Evolutionary conservation across 805 yeast species (phyloP).

Genomic region (Cyberlindnera nakhonratchasimensis): DNA sequence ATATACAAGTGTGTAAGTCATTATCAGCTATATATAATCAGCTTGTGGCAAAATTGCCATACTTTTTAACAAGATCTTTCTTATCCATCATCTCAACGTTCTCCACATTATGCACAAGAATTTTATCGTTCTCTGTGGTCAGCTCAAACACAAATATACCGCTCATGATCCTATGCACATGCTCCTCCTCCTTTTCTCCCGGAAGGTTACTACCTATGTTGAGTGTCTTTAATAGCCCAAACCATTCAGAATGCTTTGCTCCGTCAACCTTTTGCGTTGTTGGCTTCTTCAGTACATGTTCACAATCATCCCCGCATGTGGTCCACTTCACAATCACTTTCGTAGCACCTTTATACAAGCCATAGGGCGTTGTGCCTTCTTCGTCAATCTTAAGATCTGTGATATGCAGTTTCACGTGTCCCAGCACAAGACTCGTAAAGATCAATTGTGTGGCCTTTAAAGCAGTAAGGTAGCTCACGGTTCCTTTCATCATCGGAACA

Average conservation of each 20-base stretch:
- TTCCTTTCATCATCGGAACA: conserved; percentile 56
- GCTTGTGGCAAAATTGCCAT: conserved; percentile 10
- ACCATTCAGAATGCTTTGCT: conserved; percentile 3
- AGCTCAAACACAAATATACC: conserved; percentile 70
- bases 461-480: conserved; percentile 51
- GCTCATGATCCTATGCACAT: conserved; percentile 23
- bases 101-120: conserved; percentile 64
- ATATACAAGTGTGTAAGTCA: neutral
- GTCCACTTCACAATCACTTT: conserved; percentile 55
- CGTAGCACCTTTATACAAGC: conserved; percentile 32
- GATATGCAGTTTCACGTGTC: conserved; percentile 50
- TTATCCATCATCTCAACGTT: conserved; percentile 57
- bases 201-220: conserved; percentile 1
- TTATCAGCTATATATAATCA: neutral
- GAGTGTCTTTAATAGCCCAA: conserved; percentile 1
- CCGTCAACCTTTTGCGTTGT: neutral
- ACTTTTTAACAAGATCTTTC: conserved; percentile 18
- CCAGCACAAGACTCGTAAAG: conserved; percentile 52
- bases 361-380: conserved; percentile 11
- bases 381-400: conserved; percentile 21
- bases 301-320: conserved; percentile 52
- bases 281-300: conserved; percentile 35
- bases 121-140: conserved; percentile 48
- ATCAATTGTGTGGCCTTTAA: conserved; percentile 53
- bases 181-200: conserved; percentile 2